Base-by-base conservation (phyloP, 345 rosid genomes). In the Bruguiera sexangula region DNA sequence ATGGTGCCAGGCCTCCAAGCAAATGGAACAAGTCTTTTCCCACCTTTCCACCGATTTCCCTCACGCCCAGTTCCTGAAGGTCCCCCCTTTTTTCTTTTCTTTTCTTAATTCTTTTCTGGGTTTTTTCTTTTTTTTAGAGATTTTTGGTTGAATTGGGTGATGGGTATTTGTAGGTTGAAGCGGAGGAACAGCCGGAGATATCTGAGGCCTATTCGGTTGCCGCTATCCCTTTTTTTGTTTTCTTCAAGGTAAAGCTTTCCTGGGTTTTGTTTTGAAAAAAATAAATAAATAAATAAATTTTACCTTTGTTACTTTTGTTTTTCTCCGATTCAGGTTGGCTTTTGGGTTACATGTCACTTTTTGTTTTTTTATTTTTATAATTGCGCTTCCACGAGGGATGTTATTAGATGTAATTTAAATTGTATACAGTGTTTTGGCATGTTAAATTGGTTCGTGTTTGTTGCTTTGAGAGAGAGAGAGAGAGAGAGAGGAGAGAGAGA, bases 1-100 rank as follows among this genome's bases (percentile, higher is more conserved):
- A 2, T 96, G 99, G 99, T 96, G 99, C 63, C 97, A 90, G 6
- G 93, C 99, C n/a, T 96, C 98, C 24, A 96, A 96, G 83, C 99
- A 92, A 72, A 96, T 96, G 99, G 98, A 96, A 84, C 80, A 88
- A 85, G 93, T 92, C 63, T 96, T 96, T 71, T 83, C 96, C 66
- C 96, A 88, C 48, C 98, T 96, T 71, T 86, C 96, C 61, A 84
- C 85, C 20, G 99, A 96, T 80, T 92, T 96, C 83, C 99, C 99
- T 46, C 81, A 75, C 50, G 81, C 86, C 52, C 85, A 83, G 29
- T 96, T 92, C 79, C 83, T 96, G 65, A 85, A 90, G 91, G 99
- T 96, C 62, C 55, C 74, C 70, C 15, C 26, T 66, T 18, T 36
- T 39, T 5, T 55, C 48, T 51, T 52, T n/a, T 54, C 24, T 8